phyloP scores from a whole-genome alignment of 306 rosid species.

The Lagenaria siceraria region DNA sequence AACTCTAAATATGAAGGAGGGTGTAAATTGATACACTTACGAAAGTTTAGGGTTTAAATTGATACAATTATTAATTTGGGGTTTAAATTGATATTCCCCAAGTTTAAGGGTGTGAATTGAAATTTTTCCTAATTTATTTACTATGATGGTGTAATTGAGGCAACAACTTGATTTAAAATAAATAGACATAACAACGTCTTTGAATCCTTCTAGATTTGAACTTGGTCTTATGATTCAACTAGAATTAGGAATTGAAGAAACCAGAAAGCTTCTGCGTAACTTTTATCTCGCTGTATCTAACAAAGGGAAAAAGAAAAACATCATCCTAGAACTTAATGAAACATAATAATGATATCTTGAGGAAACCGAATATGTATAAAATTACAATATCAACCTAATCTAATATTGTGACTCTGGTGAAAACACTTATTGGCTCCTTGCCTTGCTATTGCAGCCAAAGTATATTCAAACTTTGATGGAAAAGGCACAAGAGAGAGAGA shows the following conservation, averaged over 20 bases:
- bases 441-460: slow-evolving; percentile 51
- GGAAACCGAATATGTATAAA: not conserved
- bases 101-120: too few relatives aligned
- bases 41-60: too few relatives aligned
- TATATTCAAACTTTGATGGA: slow-evolving; percentile 47
- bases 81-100: too few relatives aligned
- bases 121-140: too few relatives aligned
- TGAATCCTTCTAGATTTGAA: not conserved
- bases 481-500: slow-evolving; percentile 55
- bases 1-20: too few relatives aligned
- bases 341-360: not conserved
- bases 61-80: too few relatives aligned
- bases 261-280: not conserved
- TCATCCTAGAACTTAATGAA: not conserved
- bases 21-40: too few relatives aligned
- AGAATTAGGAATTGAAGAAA: not conserved
- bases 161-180: not conserved
- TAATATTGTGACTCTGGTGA: not conserved
- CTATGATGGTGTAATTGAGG: not conserved
- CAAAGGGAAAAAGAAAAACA: not conserved
- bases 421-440: not conserved
- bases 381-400: not conserved
- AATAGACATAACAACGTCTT: not conserved
- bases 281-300: not conserved
- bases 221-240: not conserved